Percentiles rank a stretch among this genome's conserved stretches.
Evolutionary conservation across 805 yeast genomes (phyloP).

Genomic region (Metschnikowia picachoensis): DNA sequence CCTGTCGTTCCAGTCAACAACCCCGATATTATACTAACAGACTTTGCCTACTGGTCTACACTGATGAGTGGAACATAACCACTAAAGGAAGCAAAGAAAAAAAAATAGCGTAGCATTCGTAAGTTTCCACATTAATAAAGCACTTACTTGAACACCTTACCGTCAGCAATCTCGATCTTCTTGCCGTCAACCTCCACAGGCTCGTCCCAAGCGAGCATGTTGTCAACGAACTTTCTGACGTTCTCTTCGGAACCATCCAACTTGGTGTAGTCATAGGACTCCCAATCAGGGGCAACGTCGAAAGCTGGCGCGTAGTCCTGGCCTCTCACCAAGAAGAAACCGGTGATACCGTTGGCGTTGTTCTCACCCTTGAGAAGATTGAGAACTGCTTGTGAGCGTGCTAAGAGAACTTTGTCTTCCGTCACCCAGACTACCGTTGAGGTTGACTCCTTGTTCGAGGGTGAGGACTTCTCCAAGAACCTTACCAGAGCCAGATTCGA

Average conservation of each 20-base stretch:
- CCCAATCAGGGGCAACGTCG: constrained; percentile 99
- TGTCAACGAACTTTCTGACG: constrained; percentile 75
- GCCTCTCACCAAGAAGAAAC: constrained; percentile 94
- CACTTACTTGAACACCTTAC: constrained; percentile 89
- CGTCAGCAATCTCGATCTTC: constrained; percentile 87
- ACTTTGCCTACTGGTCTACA: too few relatives aligned
- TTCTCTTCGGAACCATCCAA: constrained; percentile 75
- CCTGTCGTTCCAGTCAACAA: too few relatives aligned
- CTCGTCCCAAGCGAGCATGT: constrained; percentile 98
- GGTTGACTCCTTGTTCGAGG: constrained; percentile 91
- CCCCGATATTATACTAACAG: too few relatives aligned
- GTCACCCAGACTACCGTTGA: constrained; percentile 95
- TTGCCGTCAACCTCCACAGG: constrained; percentile 80
- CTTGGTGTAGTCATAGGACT: constrained; percentile 80
- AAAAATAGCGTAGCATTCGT: background rate
- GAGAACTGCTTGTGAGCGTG: constrained; percentile 97
- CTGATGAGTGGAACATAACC: too few relatives aligned
- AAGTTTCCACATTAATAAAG: too few relatives aligned
- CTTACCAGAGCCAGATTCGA: constrained; percentile 97
- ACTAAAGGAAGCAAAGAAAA: background rate
- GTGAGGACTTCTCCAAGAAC: constrained; percentile 92
- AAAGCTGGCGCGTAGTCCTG: constrained; percentile 88
- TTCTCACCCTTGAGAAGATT: constrained; percentile 87
- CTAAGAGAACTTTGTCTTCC: constrained; percentile 92
- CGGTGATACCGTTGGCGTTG: constrained; percentile 96